Base-by-base conservation (phyloP, 2,329 filamentous ascomycete species). In the Penicillium sp. region DNA sequence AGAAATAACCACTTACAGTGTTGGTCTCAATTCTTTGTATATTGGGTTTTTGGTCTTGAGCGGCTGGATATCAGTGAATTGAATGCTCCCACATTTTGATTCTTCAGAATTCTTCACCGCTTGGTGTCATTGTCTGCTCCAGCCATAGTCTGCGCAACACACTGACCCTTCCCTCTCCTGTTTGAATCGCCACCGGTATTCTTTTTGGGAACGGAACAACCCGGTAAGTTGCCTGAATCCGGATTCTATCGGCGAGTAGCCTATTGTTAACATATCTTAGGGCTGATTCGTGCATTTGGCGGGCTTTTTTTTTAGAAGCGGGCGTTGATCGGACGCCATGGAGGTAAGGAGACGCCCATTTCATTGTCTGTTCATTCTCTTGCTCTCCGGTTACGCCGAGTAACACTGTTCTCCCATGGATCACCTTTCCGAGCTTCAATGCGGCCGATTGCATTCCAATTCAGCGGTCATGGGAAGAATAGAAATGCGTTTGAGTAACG, bases 301-400 rank as follows among this genome's bases (percentile, higher is more conserved):
- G 31, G 8, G 5, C 31, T 38, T 21, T 58, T 7, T 17, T 58
- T 7, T 17, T 17, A 23, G 38, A 13, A 7, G 21, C 30, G 26
- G 35, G 17, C 38, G 26, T 41, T 41, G 46, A 31, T 19, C 11
- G 30, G 41, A 59, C 57, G 21, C 56, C 11, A 64, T 64, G 62
- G 62, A 64, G 60, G 62, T 64, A 64, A 64, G 62, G 26, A 50
- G 35, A 49, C 21, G 19, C 21, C 23, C 46, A 41, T 54, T 58
- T 58, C 21, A 7, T 44, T 49, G 29, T 44, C 23, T 54, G 17
- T 31, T 9, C 29, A 23, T 51, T 11, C 38, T 30, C 31, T 23
- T 30, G 15, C 21, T 17, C 15, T 45, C n/a, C 46, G 38, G 7
- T 19, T 30, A 9, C 17, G n/a, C 41, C 41, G 26, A 17, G 13